Evolutionary conservation across 2,329 filamentous ascomycete genomes (phyloP), one percentile per base, ranked within the genome.

Genomic region (Fusarium veterinarium): DNA sequence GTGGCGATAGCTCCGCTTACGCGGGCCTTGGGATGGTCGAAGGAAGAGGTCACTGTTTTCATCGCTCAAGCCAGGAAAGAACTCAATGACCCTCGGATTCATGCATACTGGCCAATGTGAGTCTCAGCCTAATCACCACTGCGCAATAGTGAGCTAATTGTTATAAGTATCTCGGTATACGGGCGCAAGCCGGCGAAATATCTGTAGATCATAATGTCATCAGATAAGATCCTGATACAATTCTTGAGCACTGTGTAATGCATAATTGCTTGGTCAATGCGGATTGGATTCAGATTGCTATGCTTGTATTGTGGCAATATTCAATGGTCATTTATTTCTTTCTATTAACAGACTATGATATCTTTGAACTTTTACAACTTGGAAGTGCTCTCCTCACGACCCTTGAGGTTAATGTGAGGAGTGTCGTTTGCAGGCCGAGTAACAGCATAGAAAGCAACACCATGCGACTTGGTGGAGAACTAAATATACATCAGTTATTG

Each of bases 101-200:
- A 72, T 35, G 69, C 69, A 5, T 72, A 72, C 16, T 72, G 60
- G 67, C 69, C 69, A 10, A 65, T 72, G 70, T 72, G 35, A 67
- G 64, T 25, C 25, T n/a, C n/a, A n/a, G n/a, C n/a, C n/a, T n/a
- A n/a, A n/a, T n/a, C n/a, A n/a, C n/a, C n/a, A n/a, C n/a, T n/a
- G n/a, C n/a, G n/a, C n/a, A n/a, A n/a, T n/a, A n/a, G n/a, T 25
- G 25, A 23, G 6, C 62, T 67, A 8, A 67, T 3, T 2, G 0
- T 3, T 10, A 1, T 8, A 1, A 67, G 64, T n/a, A 67, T 67
- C 17, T 67, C 64, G 6, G 62, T 67, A 2, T 67, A 67, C 5
- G 64, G 64, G 10, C 45, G 64, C 0, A 67, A 67, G 16, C 64
- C 64, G 1, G 19, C 4, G 0, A 37, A 31, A 0, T 11, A n/a